Evolutionary conservation across 108 stramenopile genomes (phyloP), one percentile per base, ranked within the genome.

Genomic region (Craspedostauros australis): DNA sequence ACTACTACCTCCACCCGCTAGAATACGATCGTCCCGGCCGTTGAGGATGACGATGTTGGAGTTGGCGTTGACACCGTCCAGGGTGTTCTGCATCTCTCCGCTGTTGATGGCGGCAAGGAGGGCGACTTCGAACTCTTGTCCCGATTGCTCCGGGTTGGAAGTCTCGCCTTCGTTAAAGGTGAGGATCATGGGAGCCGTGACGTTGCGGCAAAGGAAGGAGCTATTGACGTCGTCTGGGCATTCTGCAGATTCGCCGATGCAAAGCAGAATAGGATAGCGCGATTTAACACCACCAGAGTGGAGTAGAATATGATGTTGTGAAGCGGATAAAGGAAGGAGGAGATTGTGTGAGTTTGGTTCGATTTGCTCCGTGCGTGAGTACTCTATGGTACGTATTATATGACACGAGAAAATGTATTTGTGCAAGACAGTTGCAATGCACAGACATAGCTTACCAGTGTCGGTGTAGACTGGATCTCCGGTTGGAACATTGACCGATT

Each of bases 21-120:
- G 26, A 2, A 42, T 23, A 14, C 22, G 23, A 11, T 46, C 30
- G 38, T 45, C 45, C 6, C 38, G 24, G 20, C 14, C 36, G 14
- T 18, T 46, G 2, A 70, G 5, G 29, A 76, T 62, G 32, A 41
- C 51, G 18, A 76, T 68, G 18, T 29, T 12, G 1, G 53, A 38
- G 25, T 43, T 37, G 15, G 46, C 33, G 20, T 50, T 28, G 11
- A 50, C 40, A 7, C 39, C 19, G 28, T 61, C 34, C 2, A 76
- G 47, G 25, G 46, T 16, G 5, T 46, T 44, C 28, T 65, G 54
- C 24, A 76, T 30, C 5, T 64, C 54, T 31, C 68, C 68, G 5
- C 29, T 33, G 12, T 36, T 29, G 25, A 76, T 70, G 2, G 73
- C 41, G 11, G 34, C 24, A 19, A 34, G 23, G 20, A 68, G 26